Conservation (phyloP, 495 filamentous ascomycete species). For the Bryoglossum gracile region DNA sequence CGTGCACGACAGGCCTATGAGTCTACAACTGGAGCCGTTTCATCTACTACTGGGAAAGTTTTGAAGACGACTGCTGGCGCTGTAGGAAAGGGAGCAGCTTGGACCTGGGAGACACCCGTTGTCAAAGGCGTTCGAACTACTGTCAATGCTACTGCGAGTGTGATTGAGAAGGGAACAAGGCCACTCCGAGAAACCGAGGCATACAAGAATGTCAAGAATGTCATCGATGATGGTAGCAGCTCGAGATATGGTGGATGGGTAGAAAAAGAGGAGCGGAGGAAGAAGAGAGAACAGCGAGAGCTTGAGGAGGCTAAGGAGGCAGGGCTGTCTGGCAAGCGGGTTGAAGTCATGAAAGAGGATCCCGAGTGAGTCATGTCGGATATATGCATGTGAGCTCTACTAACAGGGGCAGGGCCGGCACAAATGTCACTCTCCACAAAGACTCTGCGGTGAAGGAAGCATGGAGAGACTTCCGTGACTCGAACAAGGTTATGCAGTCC, state of each 20-base stretch:
- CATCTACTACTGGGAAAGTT: conserved; percentile 64
- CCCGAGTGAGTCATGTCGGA: conserved; percentile 59
- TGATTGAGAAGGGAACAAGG: conserved; percentile 84
- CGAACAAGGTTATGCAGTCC: conserved; percentile 79
- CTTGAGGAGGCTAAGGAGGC: conserved; percentile 49
- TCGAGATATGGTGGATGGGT: conserved; percentile 93
- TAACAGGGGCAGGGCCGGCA: conserved; percentile 62
- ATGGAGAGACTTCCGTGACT: conserved; percentile 87
- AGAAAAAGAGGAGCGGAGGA: conserved; percentile 87
- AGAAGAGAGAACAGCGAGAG: conserved; percentile 66
- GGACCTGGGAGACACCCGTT: conserved; percentile 94
- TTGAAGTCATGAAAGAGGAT: conserved; percentile 65
- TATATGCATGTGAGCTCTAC: conserved; percentile 19
- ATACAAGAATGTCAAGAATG: conserved; percentile 88
- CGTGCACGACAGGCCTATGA: conserved; percentile 80
- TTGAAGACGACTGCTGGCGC: conserved; percentile 78
- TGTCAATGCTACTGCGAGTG: conserved; percentile 75
- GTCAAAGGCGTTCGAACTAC: conserved; percentile 89
- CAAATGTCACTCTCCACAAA: conserved; percentile 91
- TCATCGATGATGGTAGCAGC: conserved; percentile 95
- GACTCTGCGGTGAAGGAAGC: conserved; percentile 94
- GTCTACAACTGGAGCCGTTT: conserved; percentile 68
- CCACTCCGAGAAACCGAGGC: conserved; percentile 91
- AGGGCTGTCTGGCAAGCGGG: conserved; percentile 31
- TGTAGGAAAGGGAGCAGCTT: conserved; percentile 81